Conservation (phyloP, 2,329 filamentous ascomycete species). For the Colletotrichum tamarilloi region DNA sequence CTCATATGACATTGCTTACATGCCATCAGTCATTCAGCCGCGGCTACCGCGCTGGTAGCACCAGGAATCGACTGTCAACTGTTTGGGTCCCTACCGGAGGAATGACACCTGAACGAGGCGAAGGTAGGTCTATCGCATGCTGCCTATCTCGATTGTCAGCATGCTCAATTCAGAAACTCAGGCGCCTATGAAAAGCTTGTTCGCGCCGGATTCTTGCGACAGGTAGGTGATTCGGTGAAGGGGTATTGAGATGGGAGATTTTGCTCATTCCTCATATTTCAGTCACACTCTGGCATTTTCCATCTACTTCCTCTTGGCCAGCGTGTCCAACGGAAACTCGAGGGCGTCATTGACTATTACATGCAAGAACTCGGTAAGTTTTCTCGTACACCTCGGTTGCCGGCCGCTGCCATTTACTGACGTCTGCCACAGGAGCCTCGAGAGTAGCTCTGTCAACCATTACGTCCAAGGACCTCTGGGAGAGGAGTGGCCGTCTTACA, state of each 20-base stretch:
- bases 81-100: slow-evolving; percentile 85
- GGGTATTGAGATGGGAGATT: background rate
- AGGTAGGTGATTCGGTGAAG: slow-evolving; percentile 59
- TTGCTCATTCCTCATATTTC: slow-evolving; percentile 7
- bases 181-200: slow-evolving; percentile 76
- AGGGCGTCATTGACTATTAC: slow-evolving; percentile 85
- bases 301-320: slow-evolving; percentile 90
- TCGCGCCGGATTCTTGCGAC: slow-evolving; percentile 78
- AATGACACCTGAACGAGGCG: slow-evolving; percentile 66
- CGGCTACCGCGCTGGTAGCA: background rate
- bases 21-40: slow-evolving; percentile 16
- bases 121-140: slow-evolving; percentile 52
- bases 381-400: background rate
- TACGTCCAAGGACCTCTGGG: slow-evolving; percentile 87
- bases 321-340: slow-evolving; percentile 89
- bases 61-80: slow-evolving; percentile 68
- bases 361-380: slow-evolving; percentile 79
- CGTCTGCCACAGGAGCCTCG: slow-evolving; percentile 71
- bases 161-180: slow-evolving; percentile 44
- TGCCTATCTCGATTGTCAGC: background rate
- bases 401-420: background rate
- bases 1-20: background rate
- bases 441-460: slow-evolving; percentile 86
- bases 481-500: slow-evolving; percentile 82
- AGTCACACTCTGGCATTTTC: slow-evolving; percentile 91